Conservation (phyloP, 108 stramenopile species). For the Chaetoceros muelleri region DNA sequence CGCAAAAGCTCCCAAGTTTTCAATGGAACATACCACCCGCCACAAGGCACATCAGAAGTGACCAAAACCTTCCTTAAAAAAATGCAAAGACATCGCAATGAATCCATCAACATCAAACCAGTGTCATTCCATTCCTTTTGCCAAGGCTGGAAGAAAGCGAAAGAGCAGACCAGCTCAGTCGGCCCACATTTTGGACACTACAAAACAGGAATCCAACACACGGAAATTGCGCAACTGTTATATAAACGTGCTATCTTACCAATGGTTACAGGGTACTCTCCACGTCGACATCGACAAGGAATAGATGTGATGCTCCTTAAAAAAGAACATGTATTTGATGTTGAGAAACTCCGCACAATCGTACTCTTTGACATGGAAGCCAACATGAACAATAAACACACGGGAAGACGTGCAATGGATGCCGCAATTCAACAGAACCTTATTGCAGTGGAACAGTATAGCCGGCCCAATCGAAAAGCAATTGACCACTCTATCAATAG, state of each 20-base stretch:
- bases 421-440: not conserved
- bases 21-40: not conserved
- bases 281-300: not conserved
- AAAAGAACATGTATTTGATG: conserved; percentile 2
- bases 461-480: not conserved
- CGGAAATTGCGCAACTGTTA: not conserved
- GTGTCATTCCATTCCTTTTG: not conserved
- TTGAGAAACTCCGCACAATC: conserved; percentile 3
- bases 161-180: not conserved
- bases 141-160: not conserved
- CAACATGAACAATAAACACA: conserved; percentile 7
- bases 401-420: conserved; percentile 2
- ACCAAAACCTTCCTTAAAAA: not conserved
- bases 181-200: not conserved
- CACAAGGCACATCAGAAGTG: not conserved
- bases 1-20: not conserved
- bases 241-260: not conserved
- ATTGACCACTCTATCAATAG: not conserved
- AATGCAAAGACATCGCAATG: not conserved
- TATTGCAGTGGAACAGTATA: conserved; percentile 3
- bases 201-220: not conserved
- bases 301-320: conserved; percentile 11
- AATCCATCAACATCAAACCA: not conserved
- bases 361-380: conserved; percentile 5
- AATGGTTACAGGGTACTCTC: conserved; percentile 3